Evolutionary conservation across 768 basidiomycete species (phyloP).

Genomic region (Mycena amicta): DNA sequence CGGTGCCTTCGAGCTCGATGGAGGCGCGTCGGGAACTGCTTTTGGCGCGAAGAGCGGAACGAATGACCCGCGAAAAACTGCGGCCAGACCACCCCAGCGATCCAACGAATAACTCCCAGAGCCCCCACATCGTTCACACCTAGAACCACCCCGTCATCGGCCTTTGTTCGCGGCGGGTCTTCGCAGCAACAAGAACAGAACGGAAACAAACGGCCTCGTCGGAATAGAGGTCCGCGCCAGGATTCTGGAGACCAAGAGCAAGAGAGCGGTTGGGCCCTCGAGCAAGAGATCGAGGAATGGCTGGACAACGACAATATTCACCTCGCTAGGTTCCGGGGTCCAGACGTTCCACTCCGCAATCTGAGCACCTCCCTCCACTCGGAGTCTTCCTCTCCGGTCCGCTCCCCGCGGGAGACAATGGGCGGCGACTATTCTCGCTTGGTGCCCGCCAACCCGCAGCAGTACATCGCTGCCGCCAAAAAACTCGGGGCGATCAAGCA

Average conservation of each 20-base stretch:
- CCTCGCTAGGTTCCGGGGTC: constrained; percentile 28
- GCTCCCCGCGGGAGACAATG: constrained; percentile 33
- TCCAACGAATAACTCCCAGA: too few species aligned
- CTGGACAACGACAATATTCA: constrained; percentile 5
- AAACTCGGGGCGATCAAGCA: constrained; percentile 45
- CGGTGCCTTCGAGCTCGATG: constrained; percentile 22
- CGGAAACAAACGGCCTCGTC: not conserved
- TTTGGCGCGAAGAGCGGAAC: constrained; percentile 15
- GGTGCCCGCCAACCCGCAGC: constrained; percentile 31
- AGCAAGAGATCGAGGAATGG: constrained; percentile 13
- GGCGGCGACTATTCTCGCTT: constrained; percentile 58
- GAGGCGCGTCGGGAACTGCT: constrained; percentile 8
- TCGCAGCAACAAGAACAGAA: not conserved
- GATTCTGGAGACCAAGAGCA: not conserved
- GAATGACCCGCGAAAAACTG: constrained; percentile 11
- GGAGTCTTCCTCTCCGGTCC: not conserved
- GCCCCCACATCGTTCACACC: too few species aligned
- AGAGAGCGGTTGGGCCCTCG: not conserved
- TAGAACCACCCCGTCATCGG: too few species aligned
- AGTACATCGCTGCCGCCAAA: constrained; percentile 30
- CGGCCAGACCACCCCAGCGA: too few species aligned
- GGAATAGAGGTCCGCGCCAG: not conserved
- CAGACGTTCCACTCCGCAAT: constrained; percentile 4
- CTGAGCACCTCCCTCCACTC: not conserved
- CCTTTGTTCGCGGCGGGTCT: not conserved